These are phyloP conservation scores for Apiotrichum akiyoshidainum DNA, from an alignment of 1,284 basidiomycete species.

Conservation along the genomic window DNA sequence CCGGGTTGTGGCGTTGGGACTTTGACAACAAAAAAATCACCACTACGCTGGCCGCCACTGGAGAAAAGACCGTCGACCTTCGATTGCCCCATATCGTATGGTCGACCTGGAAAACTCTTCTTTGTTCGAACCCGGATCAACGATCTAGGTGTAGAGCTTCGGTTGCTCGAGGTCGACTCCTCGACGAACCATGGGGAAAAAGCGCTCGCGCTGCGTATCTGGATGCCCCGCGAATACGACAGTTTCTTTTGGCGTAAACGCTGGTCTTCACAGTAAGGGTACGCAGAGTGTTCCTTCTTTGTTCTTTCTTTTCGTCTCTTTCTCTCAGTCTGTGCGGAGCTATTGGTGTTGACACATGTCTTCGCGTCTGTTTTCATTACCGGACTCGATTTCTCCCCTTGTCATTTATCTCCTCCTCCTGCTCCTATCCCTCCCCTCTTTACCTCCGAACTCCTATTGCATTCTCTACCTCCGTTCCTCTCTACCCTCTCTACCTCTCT, in stretches of 20 bases:
- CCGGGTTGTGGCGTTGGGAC: constrained; percentile 29
- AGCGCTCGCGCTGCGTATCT: background rate
- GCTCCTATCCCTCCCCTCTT: constrained; percentile 7
- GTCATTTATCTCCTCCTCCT: constrained; percentile 6
- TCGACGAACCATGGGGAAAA: background rate
- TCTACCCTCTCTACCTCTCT: constrained; percentile 4
- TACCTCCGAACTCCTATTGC: constrained; percentile 10
- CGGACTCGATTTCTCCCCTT: constrained; percentile 4
- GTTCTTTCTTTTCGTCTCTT: background rate
- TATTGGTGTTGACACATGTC: constrained; percentile 25
- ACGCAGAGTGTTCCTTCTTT: constrained; percentile 13
- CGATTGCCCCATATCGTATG: background rate
- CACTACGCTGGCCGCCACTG: background rate
- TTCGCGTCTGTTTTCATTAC: constrained; percentile 4
- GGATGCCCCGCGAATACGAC: constrained; percentile 10
- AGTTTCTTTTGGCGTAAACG: constrained; percentile 1
- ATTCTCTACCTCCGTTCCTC: constrained; percentile 8
- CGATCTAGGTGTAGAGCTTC: constrained; percentile 6
- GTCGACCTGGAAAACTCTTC: background rate
- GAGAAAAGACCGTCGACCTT: background rate
- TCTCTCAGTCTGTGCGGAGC: constrained; percentile 12
- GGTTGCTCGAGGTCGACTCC: constrained; percentile 1
- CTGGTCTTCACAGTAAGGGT: constrained; percentile 24
- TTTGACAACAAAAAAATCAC: background rate
- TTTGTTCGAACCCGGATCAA: constrained; percentile 7